A percentile compares a stretch with the other conserved stretches of the same genome.
These are phyloP conservation scores for Osmozyma mogii DNA, from an alignment of 805 yeast genomes.

Conservation along the genomic window DNA sequence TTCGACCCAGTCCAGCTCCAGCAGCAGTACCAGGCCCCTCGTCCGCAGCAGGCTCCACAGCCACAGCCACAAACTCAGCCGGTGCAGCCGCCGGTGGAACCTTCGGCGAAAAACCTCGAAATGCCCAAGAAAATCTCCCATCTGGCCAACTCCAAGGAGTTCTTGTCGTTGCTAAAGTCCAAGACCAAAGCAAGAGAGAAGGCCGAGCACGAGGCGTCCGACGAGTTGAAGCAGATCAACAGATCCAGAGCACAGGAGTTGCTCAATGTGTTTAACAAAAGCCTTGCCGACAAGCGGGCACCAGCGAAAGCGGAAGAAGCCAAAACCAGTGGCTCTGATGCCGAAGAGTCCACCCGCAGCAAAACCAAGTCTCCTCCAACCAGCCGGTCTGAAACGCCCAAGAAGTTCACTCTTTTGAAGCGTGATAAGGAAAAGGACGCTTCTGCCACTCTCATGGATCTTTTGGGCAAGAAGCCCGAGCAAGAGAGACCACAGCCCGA, in stretches of 20 bases:
- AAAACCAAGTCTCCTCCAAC: background rate
- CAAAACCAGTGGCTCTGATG: background rate
- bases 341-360: background rate
- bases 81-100: slow-evolving; percentile 24
- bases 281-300: background rate
- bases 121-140: slow-evolving; percentile 18
- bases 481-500: slow-evolving; percentile 1
- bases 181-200: slow-evolving; percentile 2
- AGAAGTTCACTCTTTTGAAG: slow-evolving; percentile 11
- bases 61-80: slow-evolving; percentile 5
- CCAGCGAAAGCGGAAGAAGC: background rate
- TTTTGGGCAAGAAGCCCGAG: slow-evolving; percentile 11
- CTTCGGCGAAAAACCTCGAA: slow-evolving; percentile 30
- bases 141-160: slow-evolving; percentile 31
- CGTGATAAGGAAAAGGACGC: slow-evolving; percentile 9
- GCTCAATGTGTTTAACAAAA: slow-evolving; percentile 6
- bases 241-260: slow-evolving; percentile 14
- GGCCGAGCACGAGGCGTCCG: slow-evolving; percentile 3
- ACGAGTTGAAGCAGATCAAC: slow-evolving; percentile 12
- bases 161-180: slow-evolving; percentile 35
- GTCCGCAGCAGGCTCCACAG: slow-evolving; percentile 6
- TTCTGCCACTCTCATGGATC: slow-evolving; percentile 9
- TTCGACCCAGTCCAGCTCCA: slow-evolving; percentile 11
- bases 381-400: slow-evolving; percentile 6
- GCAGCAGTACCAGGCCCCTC: slow-evolving; percentile 7